phyloP scores from a whole-genome alignment of 495 filamentous ascomycete species.

The Daldinia decipiens region DNA sequence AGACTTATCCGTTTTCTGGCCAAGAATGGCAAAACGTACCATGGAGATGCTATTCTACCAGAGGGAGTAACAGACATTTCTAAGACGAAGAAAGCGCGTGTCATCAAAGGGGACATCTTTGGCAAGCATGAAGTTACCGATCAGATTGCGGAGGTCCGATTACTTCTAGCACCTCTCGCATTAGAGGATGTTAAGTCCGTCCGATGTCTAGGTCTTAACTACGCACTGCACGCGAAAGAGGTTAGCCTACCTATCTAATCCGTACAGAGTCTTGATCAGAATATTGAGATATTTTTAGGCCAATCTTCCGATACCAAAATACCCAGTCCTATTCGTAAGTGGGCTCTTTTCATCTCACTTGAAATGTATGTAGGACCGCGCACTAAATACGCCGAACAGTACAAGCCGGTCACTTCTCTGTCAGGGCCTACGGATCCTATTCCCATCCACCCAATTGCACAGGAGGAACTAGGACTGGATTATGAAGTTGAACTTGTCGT shows the following conservation, averaged over 20 bases:
- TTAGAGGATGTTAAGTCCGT: constrained; percentile 76
- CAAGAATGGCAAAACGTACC: constrained; percentile 78
- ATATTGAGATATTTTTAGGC: constrained; percentile 52
- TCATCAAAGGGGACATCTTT: constrained; percentile 81
- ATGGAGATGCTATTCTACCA: constrained; percentile 84
- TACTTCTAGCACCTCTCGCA: constrained; percentile 75
- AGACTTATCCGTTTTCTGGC: constrained; percentile 83
- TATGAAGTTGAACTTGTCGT: constrained; percentile 88
- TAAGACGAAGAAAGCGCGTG: constrained; percentile 70
- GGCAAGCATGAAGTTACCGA: constrained; percentile 76
- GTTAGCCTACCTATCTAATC: constrained; percentile 39
- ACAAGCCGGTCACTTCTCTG: constrained; percentile 81
- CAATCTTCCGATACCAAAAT: constrained; percentile 77
- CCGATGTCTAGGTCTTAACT: constrained; percentile 84
- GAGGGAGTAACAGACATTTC: constrained; percentile 71
- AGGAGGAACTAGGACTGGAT: constrained; percentile 69
- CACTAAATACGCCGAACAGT: constrained; percentile 51
- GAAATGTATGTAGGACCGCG: neutral
- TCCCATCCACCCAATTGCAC: constrained; percentile 68
- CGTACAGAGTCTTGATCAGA: neutral
- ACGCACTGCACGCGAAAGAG: constrained; percentile 82
- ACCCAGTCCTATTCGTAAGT: constrained; percentile 78
- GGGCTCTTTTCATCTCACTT: neutral
- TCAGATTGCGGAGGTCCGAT: constrained; percentile 69
- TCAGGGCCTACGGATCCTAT: constrained; percentile 76